Evolutionary conservation across 768 basidiomycete species (phyloP), one percentile per base, ranked within the genome.

Genomic region (Rhodotorula babjevae): DNA sequence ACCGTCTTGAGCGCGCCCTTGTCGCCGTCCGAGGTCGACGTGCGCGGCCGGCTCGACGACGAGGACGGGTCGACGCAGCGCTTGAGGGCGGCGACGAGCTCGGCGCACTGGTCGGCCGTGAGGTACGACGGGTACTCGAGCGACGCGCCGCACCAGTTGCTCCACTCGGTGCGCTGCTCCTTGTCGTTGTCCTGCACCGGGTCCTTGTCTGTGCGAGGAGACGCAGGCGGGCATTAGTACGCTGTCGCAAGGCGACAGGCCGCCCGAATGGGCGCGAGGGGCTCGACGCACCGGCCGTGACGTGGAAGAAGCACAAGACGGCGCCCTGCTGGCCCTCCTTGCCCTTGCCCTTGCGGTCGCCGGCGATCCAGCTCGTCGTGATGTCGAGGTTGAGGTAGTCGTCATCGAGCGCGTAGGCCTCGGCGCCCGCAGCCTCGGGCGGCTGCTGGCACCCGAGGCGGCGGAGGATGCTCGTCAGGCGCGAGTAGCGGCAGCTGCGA

Each of bases 251-350:
- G 53, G n/a, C n/a, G n/a, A n/a, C n/a, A n/a, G 36, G 9, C 4
- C 5, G 9, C 4, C 5, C 36, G 36, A 36, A 36, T 5, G 36
- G 36, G 53, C 18, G 12, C 15, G 2, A 12, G 29, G 21, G 18
- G 56, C 7, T 2, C 23, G 8, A 65, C 71, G 29, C 52, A 71
- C 73, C 73, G 1, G 29, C 50, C 18, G 58, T 56, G 25, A 67
- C 77, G 46, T 77, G 78, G 53, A 77, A 78, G 68, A 79, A 79
- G 25, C 75, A 69, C 14, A 78, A 56, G 47, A 79, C 74, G 33
- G 78, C 77, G 25, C 74, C 72, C 47, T 58, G 62, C 21, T 42
- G 7, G 3, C 56, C 56, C 56, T 57, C 56, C 56, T 44, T 18
- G 11, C 47, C 62, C 23, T 55, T 47, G 14, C 33, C 57, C 21